Evolutionary conservation across 768 basidiomycete genomes (phyloP), one percentile per base, ranked within the genome.

Genomic region (Lactarius quietus): DNA sequence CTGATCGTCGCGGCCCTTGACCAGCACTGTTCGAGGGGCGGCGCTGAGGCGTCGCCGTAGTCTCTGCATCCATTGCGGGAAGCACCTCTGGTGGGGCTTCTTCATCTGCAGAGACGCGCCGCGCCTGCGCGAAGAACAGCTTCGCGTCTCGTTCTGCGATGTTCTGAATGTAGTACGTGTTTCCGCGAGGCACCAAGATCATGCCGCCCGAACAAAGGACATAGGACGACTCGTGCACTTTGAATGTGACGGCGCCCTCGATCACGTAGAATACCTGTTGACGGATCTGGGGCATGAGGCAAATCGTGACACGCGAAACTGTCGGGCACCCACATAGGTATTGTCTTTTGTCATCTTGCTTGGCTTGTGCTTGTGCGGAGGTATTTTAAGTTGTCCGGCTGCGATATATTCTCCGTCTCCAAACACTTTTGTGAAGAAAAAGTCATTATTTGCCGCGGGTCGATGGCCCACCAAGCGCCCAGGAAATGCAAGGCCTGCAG

Each of bases 131-230:
- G 78, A 98, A 98, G 79, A 96, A 97, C 9, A 98, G 76, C 71
- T 83, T 86, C 26, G 88, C 93, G 57, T 90, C 87, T 39, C 90
- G 86, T 56, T 88, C 83, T 23, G 82, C 83, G 26, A 97, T 88
- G 77, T 98, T 98, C 72, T 91, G 85, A 71, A 98, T 93, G 64
- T 86, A 85, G 74, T 98, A 98, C 10, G 84, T 84, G 74, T 98
- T 98, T 90, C 94, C 95, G 80, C 95, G 83, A 2, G 95, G 95
- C 26, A 97, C 88, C 72, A 95, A 82, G 73, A 95, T 95, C 82
- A 88, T 90, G 14, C 89, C 93, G 15, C 94, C 93, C 1, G 88
- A 82, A 15, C 89, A 82, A 48, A 98, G 82, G 60, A 94, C 77
- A 72, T 92, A 88, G 53, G 82, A 86, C 3, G 88, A 89, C 39